Evolutionary conservation across 441 rosid species (phyloP).

Genomic region (Mallotus japonicus): DNA sequence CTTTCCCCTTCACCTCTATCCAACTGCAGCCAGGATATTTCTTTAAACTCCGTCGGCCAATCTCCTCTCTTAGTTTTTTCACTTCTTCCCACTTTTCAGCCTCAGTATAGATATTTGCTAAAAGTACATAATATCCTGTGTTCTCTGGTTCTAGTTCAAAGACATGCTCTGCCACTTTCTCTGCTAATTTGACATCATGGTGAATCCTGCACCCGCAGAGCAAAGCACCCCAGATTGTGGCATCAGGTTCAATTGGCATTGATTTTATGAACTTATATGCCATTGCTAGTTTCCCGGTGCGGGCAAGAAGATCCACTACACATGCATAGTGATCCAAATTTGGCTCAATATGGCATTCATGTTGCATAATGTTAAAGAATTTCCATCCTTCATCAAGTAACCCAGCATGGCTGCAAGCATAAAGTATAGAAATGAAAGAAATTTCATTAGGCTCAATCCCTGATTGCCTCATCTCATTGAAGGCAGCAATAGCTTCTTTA

Average conservation of each 20-base stretch:
- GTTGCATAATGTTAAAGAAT: slow-evolving; percentile 61
- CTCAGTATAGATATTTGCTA: slow-evolving; percentile 70
- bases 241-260: slow-evolving; percentile 66
- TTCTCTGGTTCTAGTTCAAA: slow-evolving; percentile 71
- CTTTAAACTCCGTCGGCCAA: slow-evolving; percentile 41
- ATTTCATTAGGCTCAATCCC: slow-evolving; percentile 55
- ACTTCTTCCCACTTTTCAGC: slow-evolving; percentile 78
- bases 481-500: slow-evolving; percentile 50
- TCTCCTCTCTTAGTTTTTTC: slow-evolving; percentile 47
- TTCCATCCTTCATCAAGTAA: slow-evolving; percentile 70
- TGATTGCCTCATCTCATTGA: slow-evolving; percentile 44
- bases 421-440: slow-evolving; percentile 56
- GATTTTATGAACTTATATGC: slow-evolving; percentile 55
- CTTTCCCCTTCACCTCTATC: slow-evolving; percentile 61
- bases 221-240: slow-evolving; percentile 69
- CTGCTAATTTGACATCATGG: slow-evolving; percentile 63
- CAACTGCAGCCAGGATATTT: slow-evolving; percentile 73
- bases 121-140: slow-evolving; percentile 59
- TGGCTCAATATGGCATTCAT: slow-evolving; percentile 59
- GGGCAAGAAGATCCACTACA: slow-evolving; percentile 70
- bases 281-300: slow-evolving; percentile 47
- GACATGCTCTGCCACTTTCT: slow-evolving; percentile 65
- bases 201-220: slow-evolving; percentile 64
- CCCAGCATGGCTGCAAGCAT: slow-evolving; percentile 74
- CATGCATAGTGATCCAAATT: slow-evolving; percentile 69